Evolutionary conservation across 371 early-diverging fungal species (phyloP).

Genomic region (Dichotomocladium elegans): DNA sequence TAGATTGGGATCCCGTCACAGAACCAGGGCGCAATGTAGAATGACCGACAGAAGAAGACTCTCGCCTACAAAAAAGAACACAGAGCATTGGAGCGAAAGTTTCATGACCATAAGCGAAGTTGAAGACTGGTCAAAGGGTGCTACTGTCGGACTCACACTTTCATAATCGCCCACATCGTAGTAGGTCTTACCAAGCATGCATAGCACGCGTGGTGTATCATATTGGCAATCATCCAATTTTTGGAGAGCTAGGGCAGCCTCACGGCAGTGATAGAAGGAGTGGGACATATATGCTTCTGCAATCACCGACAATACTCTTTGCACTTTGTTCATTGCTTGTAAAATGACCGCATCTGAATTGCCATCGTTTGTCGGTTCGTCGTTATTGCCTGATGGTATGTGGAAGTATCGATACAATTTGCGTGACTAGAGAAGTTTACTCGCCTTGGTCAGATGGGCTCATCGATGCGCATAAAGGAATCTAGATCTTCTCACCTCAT

Average conservation of each 20-base stretch:
- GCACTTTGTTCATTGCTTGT: constrained; percentile 30
- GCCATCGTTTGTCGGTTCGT: too few relatives aligned
- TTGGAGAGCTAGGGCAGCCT: constrained; percentile 25
- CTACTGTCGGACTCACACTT: constrained; percentile 10
- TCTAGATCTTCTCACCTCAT: background rate
- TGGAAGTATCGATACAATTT: too few relatives aligned
- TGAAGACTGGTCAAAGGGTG: too few relatives aligned
- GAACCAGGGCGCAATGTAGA: constrained; percentile 37
- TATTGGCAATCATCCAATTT: constrained; percentile 38
- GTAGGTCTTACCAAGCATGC: constrained; percentile 33
- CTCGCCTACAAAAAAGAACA: constrained; percentile 22
- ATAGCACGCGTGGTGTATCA: constrained; percentile 31
- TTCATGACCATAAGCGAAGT: too few relatives aligned
- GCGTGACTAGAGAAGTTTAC: too few relatives aligned
- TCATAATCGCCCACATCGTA: constrained; percentile 35
- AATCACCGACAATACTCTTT: constrained; percentile 20
- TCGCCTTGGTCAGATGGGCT: too few relatives aligned
- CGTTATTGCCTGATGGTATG: too few relatives aligned
- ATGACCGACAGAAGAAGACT: constrained; percentile 32
- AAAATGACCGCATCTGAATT: constrained; percentile 3
- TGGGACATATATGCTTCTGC: constrained; percentile 32
- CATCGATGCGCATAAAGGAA: too few relatives aligned
- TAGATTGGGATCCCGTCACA: constrained; percentile 36
- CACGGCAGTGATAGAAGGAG: constrained; percentile 25
- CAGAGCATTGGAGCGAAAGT: too few relatives aligned